phyloP scores from a whole-genome alignment of 2,329 filamentous ascomycete species.

The Colletotrichum sp. region DNA sequence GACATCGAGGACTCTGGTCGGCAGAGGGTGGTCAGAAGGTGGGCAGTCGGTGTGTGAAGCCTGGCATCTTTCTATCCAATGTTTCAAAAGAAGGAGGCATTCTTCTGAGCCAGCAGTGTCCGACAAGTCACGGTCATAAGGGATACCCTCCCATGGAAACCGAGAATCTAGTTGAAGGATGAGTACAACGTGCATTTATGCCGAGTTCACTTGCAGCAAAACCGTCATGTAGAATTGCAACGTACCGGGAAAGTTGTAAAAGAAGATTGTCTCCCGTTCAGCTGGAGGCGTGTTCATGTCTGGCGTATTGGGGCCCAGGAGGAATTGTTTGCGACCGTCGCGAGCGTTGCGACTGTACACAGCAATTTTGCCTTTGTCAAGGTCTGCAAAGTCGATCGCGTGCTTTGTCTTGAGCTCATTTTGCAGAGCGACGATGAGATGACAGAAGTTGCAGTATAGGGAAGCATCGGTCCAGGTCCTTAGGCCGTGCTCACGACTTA shows the following conservation, averaged over 20 bases:
- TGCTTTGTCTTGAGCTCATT: background rate
- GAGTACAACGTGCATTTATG: background rate
- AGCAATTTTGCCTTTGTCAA: background rate
- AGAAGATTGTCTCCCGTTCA: background rate
- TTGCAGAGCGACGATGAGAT: background rate
- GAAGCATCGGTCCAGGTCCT: background rate
- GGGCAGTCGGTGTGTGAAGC: background rate
- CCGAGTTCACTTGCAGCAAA: fast-evolving
- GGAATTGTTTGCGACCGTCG: background rate
- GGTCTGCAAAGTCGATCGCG: background rate
- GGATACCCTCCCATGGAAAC: background rate
- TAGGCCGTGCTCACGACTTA: background rate
- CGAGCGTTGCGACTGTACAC: background rate
- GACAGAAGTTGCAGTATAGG: background rate
- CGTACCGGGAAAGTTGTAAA: background rate
- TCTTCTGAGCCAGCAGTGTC: background rate
- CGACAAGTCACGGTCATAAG: background rate
- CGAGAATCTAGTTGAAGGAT: background rate
- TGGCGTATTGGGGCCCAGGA: background rate
- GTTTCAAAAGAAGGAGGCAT: background rate
- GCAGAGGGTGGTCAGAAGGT: background rate
- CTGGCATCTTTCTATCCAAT: background rate
- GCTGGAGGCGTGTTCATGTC: background rate
- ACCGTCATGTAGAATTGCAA: fast-evolving
- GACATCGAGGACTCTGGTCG: background rate